These are phyloP conservation scores for Agarophyton chilense DNA, from an alignment of 23 red algal genomes.

Conservation along the genomic window DNA sequence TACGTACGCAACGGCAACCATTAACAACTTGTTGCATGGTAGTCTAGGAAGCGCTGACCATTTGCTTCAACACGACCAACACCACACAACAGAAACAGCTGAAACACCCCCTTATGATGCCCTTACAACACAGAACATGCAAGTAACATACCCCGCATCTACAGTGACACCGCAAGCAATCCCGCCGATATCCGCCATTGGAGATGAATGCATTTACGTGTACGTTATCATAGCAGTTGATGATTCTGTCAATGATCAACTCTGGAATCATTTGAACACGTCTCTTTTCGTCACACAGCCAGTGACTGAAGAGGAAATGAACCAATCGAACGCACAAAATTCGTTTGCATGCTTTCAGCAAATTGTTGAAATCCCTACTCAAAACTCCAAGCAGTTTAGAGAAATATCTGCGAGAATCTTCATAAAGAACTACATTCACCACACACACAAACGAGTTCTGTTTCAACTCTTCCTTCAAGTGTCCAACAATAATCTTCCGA, in stretches of 20 bases:
- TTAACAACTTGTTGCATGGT: background rate
- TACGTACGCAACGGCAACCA: background rate
- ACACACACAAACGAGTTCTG: background rate
- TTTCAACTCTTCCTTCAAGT: slow-evolving; percentile 1
- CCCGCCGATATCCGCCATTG: background rate
- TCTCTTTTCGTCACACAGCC: slow-evolving; percentile 17
- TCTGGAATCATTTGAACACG: background rate
- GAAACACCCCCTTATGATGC: background rate
- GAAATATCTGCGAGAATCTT: slow-evolving; percentile 14
- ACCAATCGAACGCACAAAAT: background rate
- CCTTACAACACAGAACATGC: background rate
- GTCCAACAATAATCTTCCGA: background rate
- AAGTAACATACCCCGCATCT: background rate
- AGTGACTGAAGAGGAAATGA: slow-evolving; percentile 10
- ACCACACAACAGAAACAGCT: background rate
- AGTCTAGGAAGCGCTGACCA: background rate
- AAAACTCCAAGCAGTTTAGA: background rate
- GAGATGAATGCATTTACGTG: slow-evolving; percentile 29
- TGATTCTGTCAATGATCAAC: background rate
- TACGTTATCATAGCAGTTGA: slow-evolving; percentile 12
- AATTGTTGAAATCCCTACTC: background rate
- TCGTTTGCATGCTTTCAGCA: slow-evolving; percentile 29
- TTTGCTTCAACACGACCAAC: background rate
- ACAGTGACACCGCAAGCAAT: background rate
- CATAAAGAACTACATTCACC: background rate